phyloP scores from a whole-genome alignment of 2,329 filamentous ascomycete species.

The Plectosphaerella cucumerina region DNA sequence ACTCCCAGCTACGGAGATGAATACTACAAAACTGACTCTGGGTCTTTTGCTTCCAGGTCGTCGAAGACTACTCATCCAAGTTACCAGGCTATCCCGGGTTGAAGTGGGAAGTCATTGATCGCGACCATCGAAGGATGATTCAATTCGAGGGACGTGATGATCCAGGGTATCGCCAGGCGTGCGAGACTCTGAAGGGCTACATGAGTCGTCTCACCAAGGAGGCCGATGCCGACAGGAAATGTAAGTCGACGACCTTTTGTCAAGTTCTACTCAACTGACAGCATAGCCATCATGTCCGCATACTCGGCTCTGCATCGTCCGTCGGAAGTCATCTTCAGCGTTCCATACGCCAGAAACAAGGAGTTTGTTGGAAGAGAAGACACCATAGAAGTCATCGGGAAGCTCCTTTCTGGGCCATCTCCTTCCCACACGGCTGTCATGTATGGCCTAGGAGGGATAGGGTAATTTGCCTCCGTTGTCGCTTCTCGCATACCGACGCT shows the following conservation, averaged over 20 bases:
- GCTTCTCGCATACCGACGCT: neutral
- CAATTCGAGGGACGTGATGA: neutral
- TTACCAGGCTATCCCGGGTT: neutral
- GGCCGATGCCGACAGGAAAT: neutral
- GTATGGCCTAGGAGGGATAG: neutral
- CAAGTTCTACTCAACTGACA: neutral
- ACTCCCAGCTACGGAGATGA: neutral
- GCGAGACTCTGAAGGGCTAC: neutral
- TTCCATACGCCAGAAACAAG: neutral
- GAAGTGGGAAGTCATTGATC: conserved; percentile 1
- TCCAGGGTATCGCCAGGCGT: neutral
- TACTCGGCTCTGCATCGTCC: conserved; percentile 1
- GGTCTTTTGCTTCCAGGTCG: neutral
- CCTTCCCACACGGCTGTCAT: neutral
- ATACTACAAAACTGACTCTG: neutral
- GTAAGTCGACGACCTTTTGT: neutral
- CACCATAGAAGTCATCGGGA: neutral
- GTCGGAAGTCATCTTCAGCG: neutral
- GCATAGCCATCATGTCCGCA: neutral
- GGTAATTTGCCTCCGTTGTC: neutral
- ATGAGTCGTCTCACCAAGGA: neutral
- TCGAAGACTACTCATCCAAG: neutral
- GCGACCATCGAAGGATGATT: conserved; percentile 1
- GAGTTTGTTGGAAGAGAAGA: conserved; percentile 1
- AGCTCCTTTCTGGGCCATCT: neutral